A percentile compares a stretch with the other conserved stretches of the same genome.
These are phyloP conservation scores for Quercus agrifolia DNA, from an alignment of 306 rosid species.

Conservation along the genomic window DNA sequence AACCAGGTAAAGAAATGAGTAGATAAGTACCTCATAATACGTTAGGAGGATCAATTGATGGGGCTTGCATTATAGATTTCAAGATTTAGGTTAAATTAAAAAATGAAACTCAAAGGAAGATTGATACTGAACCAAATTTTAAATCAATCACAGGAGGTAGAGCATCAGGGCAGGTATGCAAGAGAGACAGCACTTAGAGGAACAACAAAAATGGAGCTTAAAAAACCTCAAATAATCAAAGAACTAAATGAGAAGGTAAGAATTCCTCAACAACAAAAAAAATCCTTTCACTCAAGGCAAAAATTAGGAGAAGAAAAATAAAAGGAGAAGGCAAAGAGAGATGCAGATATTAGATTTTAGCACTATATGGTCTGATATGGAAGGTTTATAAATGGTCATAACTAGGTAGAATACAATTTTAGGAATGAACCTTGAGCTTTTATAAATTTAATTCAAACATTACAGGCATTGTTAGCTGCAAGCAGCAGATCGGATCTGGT, in stretches of 20 bases:
- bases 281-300: background rate
- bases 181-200: background rate
- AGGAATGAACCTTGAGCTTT: background rate
- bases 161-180: background rate
- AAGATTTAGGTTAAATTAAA: background rate
- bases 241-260: background rate
- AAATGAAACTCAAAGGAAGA: background rate
- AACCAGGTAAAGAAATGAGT: background rate
- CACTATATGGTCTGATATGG: background rate
- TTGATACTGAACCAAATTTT: background rate
- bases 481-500: background rate
- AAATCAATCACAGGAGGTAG: background rate
- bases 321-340: background rate
- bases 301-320: background rate
- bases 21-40: background rate
- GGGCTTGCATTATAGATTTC: background rate
- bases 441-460: background rate
- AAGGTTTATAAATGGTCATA: background rate
- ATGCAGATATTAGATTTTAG: background rate
- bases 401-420: background rate
- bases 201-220: background rate
- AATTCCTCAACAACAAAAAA: background rate
- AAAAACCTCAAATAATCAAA: background rate
- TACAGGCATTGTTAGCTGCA: background rate
- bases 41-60: background rate